Conservation (phyloP, 495 filamentous ascomycete species). For the Hyaloscypha variabilis region DNA sequence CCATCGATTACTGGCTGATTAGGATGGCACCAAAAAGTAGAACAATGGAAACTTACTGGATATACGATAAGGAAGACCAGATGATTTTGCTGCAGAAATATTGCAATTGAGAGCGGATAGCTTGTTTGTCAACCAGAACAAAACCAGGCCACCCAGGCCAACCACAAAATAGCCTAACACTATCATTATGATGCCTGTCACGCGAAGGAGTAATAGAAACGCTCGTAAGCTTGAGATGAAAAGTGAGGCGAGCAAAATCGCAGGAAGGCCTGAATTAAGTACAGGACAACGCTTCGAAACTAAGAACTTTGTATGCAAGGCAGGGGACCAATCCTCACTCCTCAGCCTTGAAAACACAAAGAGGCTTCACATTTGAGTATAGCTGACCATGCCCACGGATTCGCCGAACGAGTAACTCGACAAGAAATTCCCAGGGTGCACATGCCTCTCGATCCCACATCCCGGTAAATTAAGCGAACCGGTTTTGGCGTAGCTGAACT, state of each 20-base stretch:
- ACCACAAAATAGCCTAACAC: conserved; percentile 7
- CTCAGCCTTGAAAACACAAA: not conserved
- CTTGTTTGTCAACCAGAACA: conserved; percentile 11
- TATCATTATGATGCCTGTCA: not conserved
- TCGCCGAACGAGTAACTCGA: not conserved
- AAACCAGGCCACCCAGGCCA: not conserved
- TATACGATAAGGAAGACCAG: conserved; percentile 20
- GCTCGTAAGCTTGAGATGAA: not conserved
- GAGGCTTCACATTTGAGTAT: not conserved
- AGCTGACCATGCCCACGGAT: not conserved
- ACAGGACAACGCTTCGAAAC: not conserved
- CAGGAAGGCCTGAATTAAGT: not conserved
- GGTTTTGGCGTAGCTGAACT: not conserved
- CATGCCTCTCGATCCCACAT: not conserved
- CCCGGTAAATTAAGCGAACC: not conserved
- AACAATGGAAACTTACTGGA: conserved; percentile 10
- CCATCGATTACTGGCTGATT: conserved; percentile 14
- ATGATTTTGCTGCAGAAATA: conserved; percentile 18
- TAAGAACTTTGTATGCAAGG: not conserved
- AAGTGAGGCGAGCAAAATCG: not conserved
- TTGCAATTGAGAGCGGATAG: conserved; percentile 10
- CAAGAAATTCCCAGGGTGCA: not conserved
- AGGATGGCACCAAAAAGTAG: not conserved
- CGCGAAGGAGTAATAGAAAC: not conserved
- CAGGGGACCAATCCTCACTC: not conserved